Evolutionary conservation across 192 early-diverging fungal species (phyloP).

Genomic region (Backusella westeae): DNA sequence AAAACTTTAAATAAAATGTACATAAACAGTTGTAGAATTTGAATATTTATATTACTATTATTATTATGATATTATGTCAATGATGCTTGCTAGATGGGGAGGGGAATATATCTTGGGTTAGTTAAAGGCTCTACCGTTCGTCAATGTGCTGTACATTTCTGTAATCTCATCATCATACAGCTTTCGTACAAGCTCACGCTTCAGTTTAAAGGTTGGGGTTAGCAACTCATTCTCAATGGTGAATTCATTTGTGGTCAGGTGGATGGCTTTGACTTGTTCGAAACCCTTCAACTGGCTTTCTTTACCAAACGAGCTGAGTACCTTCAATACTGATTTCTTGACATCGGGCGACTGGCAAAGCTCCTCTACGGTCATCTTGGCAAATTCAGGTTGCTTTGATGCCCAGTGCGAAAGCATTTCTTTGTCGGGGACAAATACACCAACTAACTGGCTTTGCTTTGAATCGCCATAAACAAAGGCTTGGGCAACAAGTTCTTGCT

Average conservation of each 20-base stretch:
- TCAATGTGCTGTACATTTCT: constrained; percentile 59
- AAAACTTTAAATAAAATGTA: not conserved
- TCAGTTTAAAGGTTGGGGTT: constrained; percentile 92
- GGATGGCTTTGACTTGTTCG: constrained; percentile 76
- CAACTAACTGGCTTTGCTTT: constrained; percentile 81
- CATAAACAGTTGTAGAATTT: not conserved
- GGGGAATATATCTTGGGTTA: not conserved
- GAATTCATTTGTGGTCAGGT: constrained; percentile 73
- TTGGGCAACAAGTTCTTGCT: constrained; percentile 76
- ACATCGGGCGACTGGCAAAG: constrained; percentile 40
- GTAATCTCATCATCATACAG: constrained; percentile 64
- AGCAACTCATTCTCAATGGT: constrained; percentile 78
- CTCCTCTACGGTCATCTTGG: constrained; percentile 36
- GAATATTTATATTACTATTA: not conserved
- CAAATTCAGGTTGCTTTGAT: constrained; percentile 20
- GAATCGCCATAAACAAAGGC: constrained; percentile 94
- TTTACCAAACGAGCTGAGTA: constrained; percentile 54
- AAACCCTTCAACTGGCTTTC: constrained; percentile 80
- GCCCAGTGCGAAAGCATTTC: constrained; percentile 71
- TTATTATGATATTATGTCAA: not conserved
- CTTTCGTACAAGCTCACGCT: constrained; percentile 71
- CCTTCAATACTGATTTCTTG: constrained; percentile 52
- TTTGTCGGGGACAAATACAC: constrained; percentile 79
- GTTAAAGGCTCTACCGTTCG: constrained; percentile 27
- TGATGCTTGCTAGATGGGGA: not conserved